Base-by-base conservation (phyloP, 108 stramenopile genomes). In the Fistulifera pelliculosa region DNA sequence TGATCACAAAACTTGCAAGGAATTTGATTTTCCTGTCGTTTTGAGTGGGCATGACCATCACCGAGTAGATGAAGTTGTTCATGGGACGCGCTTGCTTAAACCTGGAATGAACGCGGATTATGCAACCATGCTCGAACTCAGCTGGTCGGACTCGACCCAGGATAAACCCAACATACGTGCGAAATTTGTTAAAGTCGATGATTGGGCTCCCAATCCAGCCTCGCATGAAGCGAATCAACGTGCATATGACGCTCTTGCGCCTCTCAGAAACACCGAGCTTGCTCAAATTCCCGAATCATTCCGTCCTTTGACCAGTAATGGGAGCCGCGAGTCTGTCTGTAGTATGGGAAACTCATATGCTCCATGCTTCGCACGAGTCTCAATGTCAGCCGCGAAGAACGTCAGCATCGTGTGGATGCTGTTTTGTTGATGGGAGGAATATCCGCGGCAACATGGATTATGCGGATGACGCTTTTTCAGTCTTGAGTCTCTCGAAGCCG, bases 11-110 rank as follows among this genome's bases (percentile, higher is more conserved):
- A 77, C 75, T 17, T 71, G 70, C 47, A 35, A 47, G 13, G 49
- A 65, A 24, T 77, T 77, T 25, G 70, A 77, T 45, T 77, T 77
- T 44, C 75, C 75, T 24, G 60, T 77, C 26, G 42, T 77, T 19
- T 47, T 77, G 18, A 60, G 57, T 17, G 75, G 75, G 19, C 75
- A 77, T 47, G 75, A 77, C 50, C 75, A 77, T 43, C 75, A 77
- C 47, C 53, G 52, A 5, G 71, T 72, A 39, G 76, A 77, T 27
- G 76, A 72, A 35, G 59, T 73, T 18, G 68, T 77, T 15, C 59
- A 64, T 16, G 71, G 71, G 0, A 77, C 76, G 13, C 56, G 71
- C 13, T 60, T 77, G 10, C 22, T 77, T 31, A 72, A 77, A 38
- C 71, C 76, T 22, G 76, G 71, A 7, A 56, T 61, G 66, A 68